Base-by-base conservation (phyloP, 1,284 basidiomycete genomes). In the Megacollybia platyphylla region DNA sequence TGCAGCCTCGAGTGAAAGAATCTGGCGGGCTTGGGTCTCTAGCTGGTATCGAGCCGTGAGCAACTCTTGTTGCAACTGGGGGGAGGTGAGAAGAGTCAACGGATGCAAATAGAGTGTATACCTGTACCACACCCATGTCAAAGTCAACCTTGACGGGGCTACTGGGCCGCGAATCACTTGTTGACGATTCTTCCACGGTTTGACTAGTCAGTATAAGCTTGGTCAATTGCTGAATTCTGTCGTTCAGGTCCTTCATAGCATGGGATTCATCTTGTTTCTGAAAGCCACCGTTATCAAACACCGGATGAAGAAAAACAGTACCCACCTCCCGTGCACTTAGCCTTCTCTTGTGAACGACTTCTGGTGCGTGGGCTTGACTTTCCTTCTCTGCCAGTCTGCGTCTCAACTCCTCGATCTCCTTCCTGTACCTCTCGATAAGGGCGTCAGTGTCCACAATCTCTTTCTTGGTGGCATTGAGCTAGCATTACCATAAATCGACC, bases 371-470 rank as follows among this genome's bases (percentile, higher is more conserved):
- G 9, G 62, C 64, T 20, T 64, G 67, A 17, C 71, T 70, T 57
- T 88, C 85, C 39, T 78, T 69, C 51, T 87, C 81, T 24, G 70
- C 60, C 29, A 90, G 64, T 29, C 83, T 65, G 5, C 58, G 64
- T 62, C 78, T 85, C 44, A 93, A 75, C 37, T 90, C 86, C 28
- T 87, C 87, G 48, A 94, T 93, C 62, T 94, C 89, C 55, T 83
- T 84, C 51, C 86, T 75, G 59, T 97, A 97, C 45, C 90, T 75
- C 63, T 87, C 82, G 47, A 97, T 87, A 24, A 97, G 70, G 0
- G 91, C 91, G 51, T 92, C 89, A 0, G 89, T 91, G 54, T 94
- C 90, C 5, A 92, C 78, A 15, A 97, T 72, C 61, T 97, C 92
- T 59, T 91, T 93, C 72, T 88, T 87, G 62, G 87, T 78, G 1